These are phyloP conservation scores for Botryosphaeria agaves DNA, from an alignment of 2,329 filamentous ascomycete genomes.

Conservation along the genomic window DNA sequence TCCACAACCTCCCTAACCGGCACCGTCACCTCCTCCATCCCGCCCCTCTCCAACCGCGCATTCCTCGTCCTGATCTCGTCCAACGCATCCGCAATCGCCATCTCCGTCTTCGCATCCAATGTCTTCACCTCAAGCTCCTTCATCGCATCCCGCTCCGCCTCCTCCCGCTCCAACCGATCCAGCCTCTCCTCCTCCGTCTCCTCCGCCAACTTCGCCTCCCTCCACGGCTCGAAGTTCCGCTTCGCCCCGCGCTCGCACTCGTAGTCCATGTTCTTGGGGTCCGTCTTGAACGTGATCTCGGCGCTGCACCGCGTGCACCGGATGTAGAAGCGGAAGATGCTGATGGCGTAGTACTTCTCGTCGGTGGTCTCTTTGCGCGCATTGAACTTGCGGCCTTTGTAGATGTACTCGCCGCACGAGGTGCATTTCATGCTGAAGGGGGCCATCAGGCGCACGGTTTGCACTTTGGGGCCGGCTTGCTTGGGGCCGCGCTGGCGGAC, in stretches of 20 bases:
- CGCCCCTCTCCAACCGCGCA: slow-evolving; percentile 65
- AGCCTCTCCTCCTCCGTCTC: slow-evolving; percentile 81
- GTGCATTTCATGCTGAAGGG: slow-evolving; percentile 64
- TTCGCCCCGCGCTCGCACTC: slow-evolving; percentile 65
- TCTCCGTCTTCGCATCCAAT: slow-evolving; percentile 79
- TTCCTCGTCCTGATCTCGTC: slow-evolving; percentile 91
- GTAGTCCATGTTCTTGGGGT: slow-evolving; percentile 92
- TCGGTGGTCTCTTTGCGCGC: slow-evolving; percentile 83
- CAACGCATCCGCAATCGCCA: slow-evolving; percentile 88
- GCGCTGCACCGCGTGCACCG: slow-evolving; percentile 71
- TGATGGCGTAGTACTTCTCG: slow-evolving; percentile 75
- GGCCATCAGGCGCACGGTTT: slow-evolving; percentile 81
- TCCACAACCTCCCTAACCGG: slow-evolving; percentile 41
- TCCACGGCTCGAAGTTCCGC: slow-evolving; percentile 87
- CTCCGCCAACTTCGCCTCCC: slow-evolving; percentile 44
- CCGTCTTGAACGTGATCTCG: slow-evolving; percentile 72
- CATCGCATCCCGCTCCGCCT: slow-evolving; percentile 79
- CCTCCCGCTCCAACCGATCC: slow-evolving; percentile 66
- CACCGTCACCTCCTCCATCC: slow-evolving; percentile 41
- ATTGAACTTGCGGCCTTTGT: slow-evolving; percentile 92
- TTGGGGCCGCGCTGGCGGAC: slow-evolving; percentile 52
- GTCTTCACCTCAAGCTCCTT: slow-evolving; percentile 89
- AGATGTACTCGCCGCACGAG: slow-evolving; percentile 51
- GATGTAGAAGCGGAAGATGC: slow-evolving; percentile 82
- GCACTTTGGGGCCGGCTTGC: slow-evolving; percentile 57